phyloP scores from a whole-genome alignment of 768 basidiomycete genomes.

The Solioccasus polychromus region DNA sequence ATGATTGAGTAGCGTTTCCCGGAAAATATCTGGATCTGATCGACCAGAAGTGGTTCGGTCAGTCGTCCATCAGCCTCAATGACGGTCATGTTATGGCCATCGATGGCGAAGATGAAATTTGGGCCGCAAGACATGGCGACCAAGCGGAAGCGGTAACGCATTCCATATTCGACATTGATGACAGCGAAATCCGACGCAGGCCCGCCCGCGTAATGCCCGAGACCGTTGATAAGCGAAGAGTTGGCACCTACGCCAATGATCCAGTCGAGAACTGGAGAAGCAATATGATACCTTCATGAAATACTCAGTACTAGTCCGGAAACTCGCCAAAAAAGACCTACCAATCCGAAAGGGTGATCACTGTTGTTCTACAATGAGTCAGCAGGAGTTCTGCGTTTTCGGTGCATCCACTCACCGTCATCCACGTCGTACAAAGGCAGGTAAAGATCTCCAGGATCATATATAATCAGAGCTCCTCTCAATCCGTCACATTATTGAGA shows the following conservation, averaged over 20 bases:
- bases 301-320: slow-evolving; percentile 28
- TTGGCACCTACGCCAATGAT: slow-evolving; percentile 22
- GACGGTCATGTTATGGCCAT: slow-evolving; percentile 42
- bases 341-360: slow-evolving; percentile 40
- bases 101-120: slow-evolving; percentile 43
- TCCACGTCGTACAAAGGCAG: slow-evolving; percentile 41
- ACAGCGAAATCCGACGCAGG: slow-evolving; percentile 33
- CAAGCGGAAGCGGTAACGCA: slow-evolving; percentile 38
- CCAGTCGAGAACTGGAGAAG: slow-evolving; percentile 9
- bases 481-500: slow-evolving; percentile 35
- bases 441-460: slow-evolving; percentile 41
- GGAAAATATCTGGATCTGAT: slow-evolving; percentile 43
- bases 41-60: slow-evolving; percentile 38
- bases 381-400: too few species aligned
- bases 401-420: slow-evolving; percentile 30
- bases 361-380: slow-evolving; percentile 33
- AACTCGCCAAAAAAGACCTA: background rate
- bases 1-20: slow-evolving; percentile 52
- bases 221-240: slow-evolving; percentile 39
- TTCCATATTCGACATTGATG: slow-evolving; percentile 31
- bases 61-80: slow-evolving; percentile 46
- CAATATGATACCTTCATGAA: slow-evolving; percentile 14
- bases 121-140: slow-evolving; percentile 41
- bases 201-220: slow-evolving; percentile 36
- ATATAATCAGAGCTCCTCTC: slow-evolving; percentile 35